Conservation (phyloP, 495 filamentous ascomycete species). For the Cryomyces minteri region DNA sequence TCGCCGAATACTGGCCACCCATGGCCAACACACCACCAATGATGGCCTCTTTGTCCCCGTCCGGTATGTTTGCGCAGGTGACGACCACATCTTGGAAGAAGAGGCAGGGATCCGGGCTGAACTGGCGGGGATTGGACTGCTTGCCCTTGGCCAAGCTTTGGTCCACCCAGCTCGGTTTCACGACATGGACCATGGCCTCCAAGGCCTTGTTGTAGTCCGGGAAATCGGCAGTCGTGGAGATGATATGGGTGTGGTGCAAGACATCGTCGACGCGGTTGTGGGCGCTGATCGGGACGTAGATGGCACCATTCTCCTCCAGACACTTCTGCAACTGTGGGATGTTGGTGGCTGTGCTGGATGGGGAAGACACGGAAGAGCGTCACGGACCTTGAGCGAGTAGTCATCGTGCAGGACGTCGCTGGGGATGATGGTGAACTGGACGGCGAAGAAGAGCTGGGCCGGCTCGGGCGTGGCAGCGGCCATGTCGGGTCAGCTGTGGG, state of each 20-base stretch:
- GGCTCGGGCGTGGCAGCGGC: no score
- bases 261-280: slow-evolving; percentile 5
- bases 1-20: slow-evolving; percentile 60
- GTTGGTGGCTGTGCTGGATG: no score
- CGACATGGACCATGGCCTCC: slow-evolving; percentile 61
- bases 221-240: slow-evolving; percentile 76
- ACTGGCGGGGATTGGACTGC: slow-evolving; percentile 60
- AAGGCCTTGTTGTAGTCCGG: slow-evolving; percentile 54
- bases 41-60: slow-evolving; percentile 83
- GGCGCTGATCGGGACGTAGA: slow-evolving; percentile 1
- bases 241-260: slow-evolving; percentile 48
- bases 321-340: background rate
- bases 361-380: background rate
- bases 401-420: slow-evolving; percentile 3
- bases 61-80: slow-evolving; percentile 62
- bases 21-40: slow-evolving; percentile 76
- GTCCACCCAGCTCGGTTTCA: slow-evolving; percentile 66
- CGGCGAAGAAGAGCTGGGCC: slow-evolving; percentile 3
- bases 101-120: slow-evolving; percentile 75
- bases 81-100: slow-evolving; percentile 73
- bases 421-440: slow-evolving; percentile 5
- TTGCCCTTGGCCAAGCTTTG: slow-evolving; percentile 46
- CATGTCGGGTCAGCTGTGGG: no score
- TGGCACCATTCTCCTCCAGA: slow-evolving; percentile 3
- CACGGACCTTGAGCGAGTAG: background rate